These are phyloP conservation scores for Teratosphaeria epicoccoides DNA, from an alignment of 2,329 filamentous ascomycete genomes.

Conservation along the genomic window DNA sequence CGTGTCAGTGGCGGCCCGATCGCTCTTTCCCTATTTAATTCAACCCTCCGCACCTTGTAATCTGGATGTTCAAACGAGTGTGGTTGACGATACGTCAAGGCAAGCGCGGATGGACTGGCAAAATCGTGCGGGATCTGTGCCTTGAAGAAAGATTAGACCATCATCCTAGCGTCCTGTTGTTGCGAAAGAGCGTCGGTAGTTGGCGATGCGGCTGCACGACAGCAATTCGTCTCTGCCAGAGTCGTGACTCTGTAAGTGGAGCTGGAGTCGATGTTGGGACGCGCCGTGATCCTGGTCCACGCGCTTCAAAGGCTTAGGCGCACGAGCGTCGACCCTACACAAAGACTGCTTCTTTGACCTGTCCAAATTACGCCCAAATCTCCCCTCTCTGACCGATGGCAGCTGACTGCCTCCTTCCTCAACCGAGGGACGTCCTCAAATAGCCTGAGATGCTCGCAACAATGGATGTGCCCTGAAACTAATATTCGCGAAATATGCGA, in stretches of 20 bases:
- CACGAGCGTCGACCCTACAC: background rate
- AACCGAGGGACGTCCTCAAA: background rate
- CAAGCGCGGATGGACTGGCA: conserved; percentile 12
- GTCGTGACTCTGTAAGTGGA: background rate
- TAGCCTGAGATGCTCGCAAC: background rate
- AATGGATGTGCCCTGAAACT: background rate
- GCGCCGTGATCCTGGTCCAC: background rate
- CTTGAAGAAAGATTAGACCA: conserved; percentile 14
- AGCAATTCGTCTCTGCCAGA: background rate
- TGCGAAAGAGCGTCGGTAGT: conserved; percentile 24
- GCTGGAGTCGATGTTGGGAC: background rate
- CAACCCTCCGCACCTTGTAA: conserved; percentile 17
- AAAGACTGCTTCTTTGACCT: background rate
- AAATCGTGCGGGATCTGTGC: conserved; percentile 8
- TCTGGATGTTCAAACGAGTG: conserved; percentile 39
- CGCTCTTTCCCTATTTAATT: background rate
- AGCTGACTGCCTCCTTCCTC: background rate
- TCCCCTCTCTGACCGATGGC: background rate
- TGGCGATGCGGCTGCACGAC: conserved; percentile 9
- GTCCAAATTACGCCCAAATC: background rate
- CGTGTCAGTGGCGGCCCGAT: background rate
- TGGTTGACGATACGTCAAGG: conserved; percentile 35
- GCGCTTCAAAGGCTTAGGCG: background rate
- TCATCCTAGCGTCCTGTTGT: conserved; percentile 18
- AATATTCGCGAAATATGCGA: background rate